phyloP scores from a whole-genome alignment of 2,329 filamentous ascomycete species.

The Stachybotrys echinatus region DNA sequence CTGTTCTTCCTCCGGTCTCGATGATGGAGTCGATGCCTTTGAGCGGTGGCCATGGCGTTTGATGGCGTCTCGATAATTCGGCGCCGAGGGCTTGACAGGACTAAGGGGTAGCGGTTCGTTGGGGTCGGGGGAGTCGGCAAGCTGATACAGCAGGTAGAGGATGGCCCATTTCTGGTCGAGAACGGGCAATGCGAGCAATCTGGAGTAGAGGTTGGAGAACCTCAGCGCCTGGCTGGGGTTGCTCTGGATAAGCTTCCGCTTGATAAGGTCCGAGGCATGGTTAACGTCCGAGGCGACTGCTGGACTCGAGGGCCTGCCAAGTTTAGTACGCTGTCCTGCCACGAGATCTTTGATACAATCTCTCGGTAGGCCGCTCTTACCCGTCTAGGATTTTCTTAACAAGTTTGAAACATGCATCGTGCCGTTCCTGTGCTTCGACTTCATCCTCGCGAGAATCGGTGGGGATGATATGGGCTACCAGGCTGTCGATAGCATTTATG shows the following conservation, averaged over 20 bases:
- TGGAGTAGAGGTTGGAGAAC: constrained; percentile 87
- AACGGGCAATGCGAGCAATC: constrained; percentile 84
- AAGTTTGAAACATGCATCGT: constrained; percentile 54
- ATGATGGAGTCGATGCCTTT: constrained; percentile 27
- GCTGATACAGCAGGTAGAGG: constrained; percentile 80
- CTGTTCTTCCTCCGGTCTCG: constrained; percentile 40
- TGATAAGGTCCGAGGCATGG: constrained; percentile 89
- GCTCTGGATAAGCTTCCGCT: constrained; percentile 75
- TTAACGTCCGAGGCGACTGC: constrained; percentile 69
- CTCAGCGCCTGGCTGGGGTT: constrained; percentile 73
- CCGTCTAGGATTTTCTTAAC: constrained; percentile 46
- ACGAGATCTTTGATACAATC: not conserved
- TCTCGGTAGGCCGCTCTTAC: too few species aligned
- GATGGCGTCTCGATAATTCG: constrained; percentile 31
- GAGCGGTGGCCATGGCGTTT: constrained; percentile 31
- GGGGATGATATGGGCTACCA: constrained; percentile 71
- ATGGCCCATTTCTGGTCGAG: constrained; percentile 97
- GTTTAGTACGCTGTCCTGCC: constrained; percentile 5
- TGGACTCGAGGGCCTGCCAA: constrained; percentile 41
- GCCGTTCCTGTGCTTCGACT: constrained; percentile 61
- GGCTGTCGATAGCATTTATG: constrained; percentile 71
- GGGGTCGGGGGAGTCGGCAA: constrained; percentile 64
- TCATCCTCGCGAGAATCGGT: constrained; percentile 61
- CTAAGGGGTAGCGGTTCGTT: constrained; percentile 44
- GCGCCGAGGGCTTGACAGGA: constrained; percentile 32